Base-by-base conservation (phyloP, 768 basidiomycete species). In the Hericium alpestre region DNA sequence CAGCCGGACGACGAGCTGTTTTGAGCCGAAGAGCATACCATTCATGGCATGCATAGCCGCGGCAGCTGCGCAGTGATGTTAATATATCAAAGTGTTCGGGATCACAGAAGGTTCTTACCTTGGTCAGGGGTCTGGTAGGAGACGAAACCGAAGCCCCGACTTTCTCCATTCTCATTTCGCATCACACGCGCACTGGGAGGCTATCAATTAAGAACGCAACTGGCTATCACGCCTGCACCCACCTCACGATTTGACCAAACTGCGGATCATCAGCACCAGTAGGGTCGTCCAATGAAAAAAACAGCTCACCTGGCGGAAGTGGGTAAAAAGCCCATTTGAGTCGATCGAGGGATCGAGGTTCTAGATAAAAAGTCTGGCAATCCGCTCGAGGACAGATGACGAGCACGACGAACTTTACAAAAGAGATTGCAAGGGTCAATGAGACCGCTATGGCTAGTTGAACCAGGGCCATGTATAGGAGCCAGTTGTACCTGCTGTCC, bases 211-310 rank as follows among this genome's bases (percentile, higher is more conserved):
- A 49, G n/a, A 27, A 10, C 38, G 27, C 39, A 43, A 56, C 25
- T 22, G 23, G 20, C 16, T 22, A 40, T 10, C 13, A 8, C 61
- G 15, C 15, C 27, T 18, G 39, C 12, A 40, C n/a, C 47, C 75
- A 89, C 84, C 89, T 93, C 60, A 93, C 88, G 61, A 94, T 93
- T 71, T 86, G 83, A 41, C 93, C 93, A 68, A 84, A 95, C 86
- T 92, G 63, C 4, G 18, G 16, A 15, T 37, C 25, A 22, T 62
- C 20, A 55, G 59, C 37, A 55, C 15, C 39, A 20, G 27, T 20
- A 37, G 8, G 18, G 48, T 49, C 41, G 15, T 59, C 25, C 41
- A 54, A 27, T 50, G 50, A 51, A 46, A 53, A 13, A 51, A 51
- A 60, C n/a, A 48, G 55, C 76, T 63, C 71, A 89, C 89, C 75